Percentiles rank a stretch among this genome's conserved stretches.
Conservation (phyloP, 106 monocot species). For the Dendrobium catenatum region DNA sequence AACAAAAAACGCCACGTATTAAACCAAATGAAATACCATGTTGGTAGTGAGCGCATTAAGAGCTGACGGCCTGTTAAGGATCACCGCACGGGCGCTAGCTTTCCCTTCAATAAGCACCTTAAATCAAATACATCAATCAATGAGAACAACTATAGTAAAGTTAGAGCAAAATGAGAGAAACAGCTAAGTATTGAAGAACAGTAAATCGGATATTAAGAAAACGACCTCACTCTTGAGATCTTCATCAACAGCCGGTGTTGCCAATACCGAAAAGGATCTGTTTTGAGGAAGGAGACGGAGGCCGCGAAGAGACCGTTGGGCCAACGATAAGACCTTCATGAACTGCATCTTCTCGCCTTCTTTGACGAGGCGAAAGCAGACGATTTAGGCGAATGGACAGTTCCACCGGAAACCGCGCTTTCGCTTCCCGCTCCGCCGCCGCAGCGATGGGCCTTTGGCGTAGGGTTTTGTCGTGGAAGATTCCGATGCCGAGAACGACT, state of each 20-base stretch:
- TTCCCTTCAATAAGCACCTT: slow-evolving; percentile 76
- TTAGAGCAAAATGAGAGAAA: neutral
- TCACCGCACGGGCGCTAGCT: slow-evolving; percentile 44
- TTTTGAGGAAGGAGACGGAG: slow-evolving; percentile 14
- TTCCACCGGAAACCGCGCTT: neutral
- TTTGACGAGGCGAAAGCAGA: neutral
- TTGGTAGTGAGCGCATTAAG: slow-evolving; percentile 60
- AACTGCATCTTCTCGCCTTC: slow-evolving; percentile 16
- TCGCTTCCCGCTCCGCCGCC: neutral
- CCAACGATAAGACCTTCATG: slow-evolving; percentile 17
- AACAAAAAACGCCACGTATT: neutral
- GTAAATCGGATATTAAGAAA: neutral
- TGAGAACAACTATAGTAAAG: neutral
- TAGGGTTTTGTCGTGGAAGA: neutral
- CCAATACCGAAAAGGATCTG: slow-evolving; percentile 9
- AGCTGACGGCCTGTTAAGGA: slow-evolving; percentile 46
- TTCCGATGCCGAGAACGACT: too few species aligned
- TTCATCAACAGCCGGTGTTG: slow-evolving; percentile 19
- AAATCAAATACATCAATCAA: neutral
- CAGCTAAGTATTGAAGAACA: neutral
- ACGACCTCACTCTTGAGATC: slow-evolving; percentile 27
- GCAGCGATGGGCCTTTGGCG: neutral
- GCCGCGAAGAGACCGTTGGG: slow-evolving; percentile 21
- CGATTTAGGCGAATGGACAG: neutral
- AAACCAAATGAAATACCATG: slow-evolving; percentile 36